phyloP scores from a whole-genome alignment of 176 grass and related monocot species.

The Carex pumila region DNA sequence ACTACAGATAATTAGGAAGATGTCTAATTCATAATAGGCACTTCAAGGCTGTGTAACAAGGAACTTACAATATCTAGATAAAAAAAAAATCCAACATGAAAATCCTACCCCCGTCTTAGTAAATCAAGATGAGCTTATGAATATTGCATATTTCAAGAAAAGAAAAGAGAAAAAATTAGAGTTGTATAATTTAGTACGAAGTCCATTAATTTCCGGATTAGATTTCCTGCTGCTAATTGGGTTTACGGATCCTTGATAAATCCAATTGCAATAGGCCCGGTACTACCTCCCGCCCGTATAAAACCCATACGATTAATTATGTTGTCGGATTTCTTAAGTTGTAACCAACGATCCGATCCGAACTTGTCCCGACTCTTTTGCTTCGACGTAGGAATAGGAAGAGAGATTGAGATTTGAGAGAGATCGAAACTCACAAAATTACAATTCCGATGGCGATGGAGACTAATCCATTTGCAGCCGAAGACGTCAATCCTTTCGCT shows the following conservation, averaged over 20 bases:
- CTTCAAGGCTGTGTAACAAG: neutral
- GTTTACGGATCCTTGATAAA: neutral
- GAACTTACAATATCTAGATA: no score
- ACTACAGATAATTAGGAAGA: neutral
- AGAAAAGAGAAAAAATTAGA: neutral
- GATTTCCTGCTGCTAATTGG: neutral
- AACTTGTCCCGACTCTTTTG: slow-evolving; percentile 22
- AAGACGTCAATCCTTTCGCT: slow-evolving; percentile 56
- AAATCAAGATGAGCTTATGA: neutral
- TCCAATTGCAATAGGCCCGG: neutral
- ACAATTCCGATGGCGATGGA: slow-evolving; percentile 39
- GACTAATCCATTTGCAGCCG: slow-evolving; percentile 31
- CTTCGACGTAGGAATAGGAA: slow-evolving; percentile 1
- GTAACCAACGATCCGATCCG: neutral
- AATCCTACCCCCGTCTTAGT: no score
- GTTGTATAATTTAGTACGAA: neutral
- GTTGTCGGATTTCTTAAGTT: neutral
- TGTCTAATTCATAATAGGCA: neutral
- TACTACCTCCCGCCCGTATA: neutral
- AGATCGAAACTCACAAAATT: slow-evolving; percentile 16
- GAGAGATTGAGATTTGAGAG: neutral
- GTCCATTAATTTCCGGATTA: neutral
- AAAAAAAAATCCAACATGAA: no score
- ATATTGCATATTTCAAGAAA: neutral
- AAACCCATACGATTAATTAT: neutral